Evolutionary conservation across 208 protist genomes (phyloP).

Genomic region (Trypanosoma scelopori): DNA sequence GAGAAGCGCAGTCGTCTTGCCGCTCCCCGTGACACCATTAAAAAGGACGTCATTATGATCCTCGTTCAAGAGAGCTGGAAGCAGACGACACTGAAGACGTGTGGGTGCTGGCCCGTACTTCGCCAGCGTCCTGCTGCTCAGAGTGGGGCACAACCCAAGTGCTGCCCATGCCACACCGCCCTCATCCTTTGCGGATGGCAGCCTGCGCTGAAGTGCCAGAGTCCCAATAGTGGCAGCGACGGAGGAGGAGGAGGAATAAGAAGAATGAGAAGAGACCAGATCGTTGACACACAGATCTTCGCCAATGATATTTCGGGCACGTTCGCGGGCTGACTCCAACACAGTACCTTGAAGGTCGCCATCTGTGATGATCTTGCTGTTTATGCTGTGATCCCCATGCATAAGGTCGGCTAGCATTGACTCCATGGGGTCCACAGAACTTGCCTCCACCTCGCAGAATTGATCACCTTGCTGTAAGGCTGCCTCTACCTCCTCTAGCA

Average conservation of each 20-base stretch:
- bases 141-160: constrained; percentile 53
- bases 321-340: constrained; percentile 53
- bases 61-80: constrained; percentile 73
- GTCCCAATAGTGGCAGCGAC: constrained; percentile 10
- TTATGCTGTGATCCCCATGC: constrained; percentile 35
- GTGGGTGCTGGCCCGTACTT: constrained; percentile 53
- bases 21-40: constrained; percentile 78
- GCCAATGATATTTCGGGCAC: constrained; percentile 36
- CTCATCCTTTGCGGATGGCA: constrained; percentile 38
- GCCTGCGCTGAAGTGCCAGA: neutral
- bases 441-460: neutral
- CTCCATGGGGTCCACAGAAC: constrained; percentile 8
- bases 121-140: constrained; percentile 36
- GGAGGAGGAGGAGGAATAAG: no score
- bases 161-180: constrained; percentile 47
- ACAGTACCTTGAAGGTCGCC: constrained; percentile 47
- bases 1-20: constrained; percentile 77
- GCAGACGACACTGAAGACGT: constrained; percentile 65
- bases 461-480: neutral
- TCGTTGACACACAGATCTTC: constrained; percentile 46
- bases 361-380: constrained; percentile 57
- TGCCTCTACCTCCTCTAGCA: constrained; percentile 37
- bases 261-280: constrained; percentile 3
- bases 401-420: constrained; percentile 14
- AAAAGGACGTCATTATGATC: constrained; percentile 87